These are phyloP conservation scores for Chalaropsis thielavioides DNA, from an alignment of 2,329 filamentous ascomycete species.

Conservation along the genomic window DNA sequence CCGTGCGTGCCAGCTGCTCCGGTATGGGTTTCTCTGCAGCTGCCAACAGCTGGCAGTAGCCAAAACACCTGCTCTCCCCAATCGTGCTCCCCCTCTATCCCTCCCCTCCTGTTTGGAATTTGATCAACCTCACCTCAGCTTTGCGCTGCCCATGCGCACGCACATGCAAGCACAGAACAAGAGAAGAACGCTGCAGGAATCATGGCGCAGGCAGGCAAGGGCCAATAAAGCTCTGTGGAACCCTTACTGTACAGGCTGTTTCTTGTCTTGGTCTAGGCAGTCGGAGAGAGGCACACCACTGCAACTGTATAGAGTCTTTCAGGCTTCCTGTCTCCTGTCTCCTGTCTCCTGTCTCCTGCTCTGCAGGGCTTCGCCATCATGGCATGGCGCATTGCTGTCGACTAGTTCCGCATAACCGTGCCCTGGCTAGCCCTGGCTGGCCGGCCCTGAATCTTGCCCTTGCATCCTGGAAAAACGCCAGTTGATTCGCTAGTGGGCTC, in stretches of 20 bases:
- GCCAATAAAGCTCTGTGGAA: too few relatives aligned
- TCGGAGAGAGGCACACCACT: too few relatives aligned
- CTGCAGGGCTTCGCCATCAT: neutral
- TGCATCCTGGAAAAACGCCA: constrained; percentile 1
- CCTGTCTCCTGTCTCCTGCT: too few relatives aligned
- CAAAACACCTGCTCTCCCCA: neutral
- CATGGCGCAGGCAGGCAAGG: too few relatives aligned
- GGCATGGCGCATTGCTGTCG: neutral
- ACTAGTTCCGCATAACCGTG: neutral
- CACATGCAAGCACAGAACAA: too few relatives aligned
- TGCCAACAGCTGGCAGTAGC: neutral
- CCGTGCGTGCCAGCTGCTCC: neutral
- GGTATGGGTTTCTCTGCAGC: too few relatives aligned
- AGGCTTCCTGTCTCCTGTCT: too few relatives aligned
- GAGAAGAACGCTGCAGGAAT: too few relatives aligned
- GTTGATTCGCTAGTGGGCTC: constrained; percentile 5
- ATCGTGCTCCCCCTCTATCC: too few relatives aligned
- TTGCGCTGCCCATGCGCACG: neutral
- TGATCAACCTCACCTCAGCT: neutral
- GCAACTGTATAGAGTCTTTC: too few relatives aligned
- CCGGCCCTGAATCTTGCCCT: neutral
- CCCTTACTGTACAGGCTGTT: too few relatives aligned
- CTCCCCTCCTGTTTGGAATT: neutral
- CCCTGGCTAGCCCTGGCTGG: neutral
- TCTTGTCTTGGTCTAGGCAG: too few relatives aligned